These are phyloP conservation scores for Plasmodium knowlesi DNA, from an alignment of 169 alveolate genomes.

Conservation along the genomic window DNA sequence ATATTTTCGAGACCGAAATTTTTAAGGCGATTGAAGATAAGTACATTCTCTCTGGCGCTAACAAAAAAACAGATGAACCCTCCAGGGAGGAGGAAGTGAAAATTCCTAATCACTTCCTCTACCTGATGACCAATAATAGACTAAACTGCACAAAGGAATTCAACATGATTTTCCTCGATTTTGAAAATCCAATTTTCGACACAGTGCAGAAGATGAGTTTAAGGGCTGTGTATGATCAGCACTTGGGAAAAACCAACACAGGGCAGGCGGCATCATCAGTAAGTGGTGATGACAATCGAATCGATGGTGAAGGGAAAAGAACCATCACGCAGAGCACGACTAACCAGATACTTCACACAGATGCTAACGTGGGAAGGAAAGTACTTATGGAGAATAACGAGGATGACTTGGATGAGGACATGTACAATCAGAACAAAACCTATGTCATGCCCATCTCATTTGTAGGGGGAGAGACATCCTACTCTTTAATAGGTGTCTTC, in stretches of 20 bases:
- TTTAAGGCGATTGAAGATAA: conserved; percentile 22
- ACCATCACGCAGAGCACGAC: neutral
- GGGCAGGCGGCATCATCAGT: neutral
- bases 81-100: neutral
- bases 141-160: conserved; percentile 55
- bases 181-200: conserved; percentile 46
- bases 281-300: neutral
- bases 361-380: neutral
- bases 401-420: conserved; percentile 6
- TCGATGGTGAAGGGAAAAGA: neutral
- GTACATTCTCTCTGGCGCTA: neutral
- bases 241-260: neutral
- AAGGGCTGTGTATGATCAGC: neutral
- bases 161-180: conserved; percentile 23
- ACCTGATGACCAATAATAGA: conserved; percentile 36
- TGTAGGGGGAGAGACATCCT: conserved; percentile 75
- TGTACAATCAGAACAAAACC: conserved; percentile 7
- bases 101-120: conserved; percentile 32
- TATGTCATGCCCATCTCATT: conserved; percentile 65
- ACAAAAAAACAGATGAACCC: neutral
- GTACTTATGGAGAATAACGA: neutral
- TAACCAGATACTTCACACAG: neutral
- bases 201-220: conserved; percentile 37
- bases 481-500: conserved; percentile 46
- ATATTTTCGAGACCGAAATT: neutral